Evolutionary conservation across 176 grass and related monocot genomes (phyloP), one percentile per base, ranked within the genome.

Genomic region (Cymbopogon citratus): DNA sequence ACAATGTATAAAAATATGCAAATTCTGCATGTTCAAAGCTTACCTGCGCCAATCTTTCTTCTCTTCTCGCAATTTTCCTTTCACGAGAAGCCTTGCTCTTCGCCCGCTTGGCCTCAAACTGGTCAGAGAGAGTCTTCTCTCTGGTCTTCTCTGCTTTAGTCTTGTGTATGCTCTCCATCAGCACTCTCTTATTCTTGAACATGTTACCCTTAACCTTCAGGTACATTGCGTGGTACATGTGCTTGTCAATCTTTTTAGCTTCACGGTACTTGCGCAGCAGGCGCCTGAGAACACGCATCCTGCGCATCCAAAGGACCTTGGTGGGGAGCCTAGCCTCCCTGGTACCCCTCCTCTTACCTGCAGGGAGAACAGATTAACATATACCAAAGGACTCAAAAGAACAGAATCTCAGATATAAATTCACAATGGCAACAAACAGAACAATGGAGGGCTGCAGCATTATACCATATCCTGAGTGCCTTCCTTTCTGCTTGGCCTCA

Each of bases 181-280:
- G 35, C 35, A 69, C 66, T 35, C 66, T 69, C 66, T 69, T 69
- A 35, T 69, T 69, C 18, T 69, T 69, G 19, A 69, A 69, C 8
- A 5, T 2, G 35, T 69, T 69, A n/a, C 66, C 66, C 5, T 69
- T 69, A 9, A 69, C 66, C 19, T 69, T 69, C 66, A 69, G 38
- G 66, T 69, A 69, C 66, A 69, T 69, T 4, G 39, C 66, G 40
- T 69, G 66, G 21, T 69, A 69, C 66, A 69, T 69, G 66, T 69
- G 34, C 35, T 69, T 69, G 66, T 69, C 66, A 40, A 69, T 69
- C 15, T 69, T 69, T 35, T 69, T 69, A 19, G 66, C 66, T 12
- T 69, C 66, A 38, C 66, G 66, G 11, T 69, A 69, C 66, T 69
- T 69, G 33, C 66, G 66, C 1, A 69, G 35, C 31, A 69, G 19